Evolutionary conservation across 352 stramenopile species (phyloP).

Genomic region (Phytophthora pistaciae): DNA sequence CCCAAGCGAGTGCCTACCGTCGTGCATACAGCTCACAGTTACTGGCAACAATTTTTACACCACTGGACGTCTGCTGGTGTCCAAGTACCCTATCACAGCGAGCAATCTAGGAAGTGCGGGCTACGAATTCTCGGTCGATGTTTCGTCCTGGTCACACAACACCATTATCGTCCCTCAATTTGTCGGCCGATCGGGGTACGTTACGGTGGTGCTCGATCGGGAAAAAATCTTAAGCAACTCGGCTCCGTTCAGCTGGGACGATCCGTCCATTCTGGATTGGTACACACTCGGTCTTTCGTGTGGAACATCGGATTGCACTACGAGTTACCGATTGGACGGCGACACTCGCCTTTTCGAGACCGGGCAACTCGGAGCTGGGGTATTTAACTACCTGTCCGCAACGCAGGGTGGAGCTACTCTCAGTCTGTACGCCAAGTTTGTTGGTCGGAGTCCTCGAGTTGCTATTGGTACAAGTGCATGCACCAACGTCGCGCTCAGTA

Average conservation of each 20-base stretch:
- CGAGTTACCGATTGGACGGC: constrained; percentile 55
- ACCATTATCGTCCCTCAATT: constrained; percentile 51
- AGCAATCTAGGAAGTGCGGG: constrained; percentile 32
- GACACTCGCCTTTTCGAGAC: constrained; percentile 50
- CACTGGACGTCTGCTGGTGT: constrained; percentile 45
- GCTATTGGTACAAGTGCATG: constrained; percentile 41
- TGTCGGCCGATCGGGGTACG: constrained; percentile 53
- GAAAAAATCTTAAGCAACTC: constrained; percentile 61
- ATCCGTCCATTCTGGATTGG: constrained; percentile 66
- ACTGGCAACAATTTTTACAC: constrained; percentile 65
- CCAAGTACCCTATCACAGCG: constrained; percentile 44
- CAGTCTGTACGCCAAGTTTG: constrained; percentile 63
- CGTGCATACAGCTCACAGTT: constrained; percentile 61
- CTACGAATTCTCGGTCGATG: constrained; percentile 22
- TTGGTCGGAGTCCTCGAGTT: constrained; percentile 52
- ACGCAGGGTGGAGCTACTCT: constrained; percentile 56
- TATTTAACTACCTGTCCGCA: constrained; percentile 50
- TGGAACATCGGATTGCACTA: constrained; percentile 52
- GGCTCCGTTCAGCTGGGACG: constrained; percentile 64
- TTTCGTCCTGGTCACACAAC: constrained; percentile 54
- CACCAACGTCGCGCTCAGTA: constrained; percentile 37
- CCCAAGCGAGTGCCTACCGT: constrained; percentile 47
- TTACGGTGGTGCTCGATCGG: constrained; percentile 56
- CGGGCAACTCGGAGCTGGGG: constrained; percentile 13
- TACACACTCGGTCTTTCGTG: constrained; percentile 56